Conservation (phyloP, 2,329 filamentous ascomycete genomes). For the Diaporthe eres region DNA sequence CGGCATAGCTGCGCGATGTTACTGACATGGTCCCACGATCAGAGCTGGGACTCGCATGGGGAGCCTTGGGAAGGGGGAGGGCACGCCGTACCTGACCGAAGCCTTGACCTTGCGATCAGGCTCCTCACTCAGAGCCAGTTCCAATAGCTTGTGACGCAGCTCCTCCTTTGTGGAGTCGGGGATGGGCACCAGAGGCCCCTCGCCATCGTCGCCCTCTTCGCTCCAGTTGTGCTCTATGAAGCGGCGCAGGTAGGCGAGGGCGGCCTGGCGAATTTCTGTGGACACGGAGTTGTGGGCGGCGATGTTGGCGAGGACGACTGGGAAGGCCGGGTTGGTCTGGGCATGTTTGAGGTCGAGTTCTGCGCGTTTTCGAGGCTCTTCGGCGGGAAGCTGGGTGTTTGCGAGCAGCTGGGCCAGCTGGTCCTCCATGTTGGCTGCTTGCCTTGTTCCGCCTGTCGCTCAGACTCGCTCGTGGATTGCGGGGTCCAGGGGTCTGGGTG, state of each 20-base stretch:
- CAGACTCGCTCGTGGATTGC: slow-evolving; percentile 31
- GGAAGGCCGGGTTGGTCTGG: slow-evolving; percentile 79
- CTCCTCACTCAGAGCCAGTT: slow-evolving; percentile 80
- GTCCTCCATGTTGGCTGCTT: slow-evolving; percentile 80
- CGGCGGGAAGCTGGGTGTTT: slow-evolving; percentile 84
- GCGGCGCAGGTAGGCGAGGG: slow-evolving; percentile 83
- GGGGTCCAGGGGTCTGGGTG: slow-evolving; percentile 14
- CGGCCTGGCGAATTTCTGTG: slow-evolving; percentile 83
- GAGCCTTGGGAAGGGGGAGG: neutral
- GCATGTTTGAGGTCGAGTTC: slow-evolving; percentile 85
- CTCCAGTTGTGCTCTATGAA: slow-evolving; percentile 92
- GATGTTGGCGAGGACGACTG: slow-evolving; percentile 84
- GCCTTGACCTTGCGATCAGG: slow-evolving; percentile 89
- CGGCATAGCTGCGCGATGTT: slow-evolving; percentile 68
- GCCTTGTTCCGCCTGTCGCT: slow-evolving; percentile 31
- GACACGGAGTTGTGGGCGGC: slow-evolving; percentile 82
- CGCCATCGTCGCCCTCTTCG: slow-evolving; percentile 76
- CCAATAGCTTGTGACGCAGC: slow-evolving; percentile 81
- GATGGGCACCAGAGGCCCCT: slow-evolving; percentile 71
- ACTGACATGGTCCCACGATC: slow-evolving; percentile 38
- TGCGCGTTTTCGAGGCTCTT: slow-evolving; percentile 85
- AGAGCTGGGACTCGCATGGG: slow-evolving; percentile 1
- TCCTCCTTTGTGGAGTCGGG: slow-evolving; percentile 80
- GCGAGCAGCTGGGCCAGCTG: slow-evolving; percentile 90
- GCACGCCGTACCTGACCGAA: slow-evolving; percentile 79